Percentiles rank a stretch among this genome's conserved stretches.
These are phyloP conservation scores for Ceratocystis harringtonii DNA, from an alignment of 2,329 filamentous ascomycete genomes.

Conservation along the genomic window DNA sequence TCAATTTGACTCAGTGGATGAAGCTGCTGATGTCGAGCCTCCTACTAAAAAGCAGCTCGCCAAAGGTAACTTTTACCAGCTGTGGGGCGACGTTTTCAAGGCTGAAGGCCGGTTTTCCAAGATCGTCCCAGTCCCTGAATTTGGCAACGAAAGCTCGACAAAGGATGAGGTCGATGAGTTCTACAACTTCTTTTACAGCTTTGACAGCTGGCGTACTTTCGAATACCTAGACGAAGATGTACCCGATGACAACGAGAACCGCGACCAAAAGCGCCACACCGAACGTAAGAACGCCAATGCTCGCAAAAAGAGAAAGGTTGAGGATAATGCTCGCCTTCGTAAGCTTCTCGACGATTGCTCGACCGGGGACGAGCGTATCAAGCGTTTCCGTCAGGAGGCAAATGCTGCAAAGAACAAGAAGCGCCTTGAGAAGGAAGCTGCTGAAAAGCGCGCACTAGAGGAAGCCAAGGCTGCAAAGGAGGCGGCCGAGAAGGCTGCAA, in stretches of 20 bases:
- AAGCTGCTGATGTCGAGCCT: constrained; percentile 80
- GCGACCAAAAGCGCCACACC: constrained; percentile 95
- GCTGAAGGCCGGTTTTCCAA: constrained; percentile 88
- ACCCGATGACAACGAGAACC: constrained; percentile 95
- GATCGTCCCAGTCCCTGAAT: constrained; percentile 68
- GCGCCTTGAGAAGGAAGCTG: constrained; percentile 75
- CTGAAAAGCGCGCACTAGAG: constrained; percentile 72
- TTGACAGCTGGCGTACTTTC: constrained; percentile 94
- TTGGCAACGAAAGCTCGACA: constrained; percentile 70
- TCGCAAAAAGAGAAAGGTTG: constrained; percentile 98
- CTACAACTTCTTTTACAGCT: constrained; percentile 99
- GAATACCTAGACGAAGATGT: constrained; percentile 99
- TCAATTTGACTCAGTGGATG: constrained; percentile 94
- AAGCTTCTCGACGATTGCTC: constrained; percentile 79
- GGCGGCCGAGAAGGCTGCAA: constrained; percentile 62
- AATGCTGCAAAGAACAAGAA: constrained; percentile 95
- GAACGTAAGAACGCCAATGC: constrained; percentile 97
- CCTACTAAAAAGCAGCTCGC: constrained; percentile 80
- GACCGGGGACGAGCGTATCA: constrained; percentile 82
- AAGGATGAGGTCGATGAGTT: constrained; percentile 87
- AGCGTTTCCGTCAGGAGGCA: constrained; percentile 86
- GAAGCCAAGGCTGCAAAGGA: constrained; percentile 73
- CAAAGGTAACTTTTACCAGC: constrained; percentile 87
- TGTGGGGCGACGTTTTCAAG: constrained; percentile 83
- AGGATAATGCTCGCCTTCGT: constrained; percentile 83